Evolutionary conservation across 805 yeast genomes (phyloP).

Genomic region (Yamadazyma akitaensis): DNA sequence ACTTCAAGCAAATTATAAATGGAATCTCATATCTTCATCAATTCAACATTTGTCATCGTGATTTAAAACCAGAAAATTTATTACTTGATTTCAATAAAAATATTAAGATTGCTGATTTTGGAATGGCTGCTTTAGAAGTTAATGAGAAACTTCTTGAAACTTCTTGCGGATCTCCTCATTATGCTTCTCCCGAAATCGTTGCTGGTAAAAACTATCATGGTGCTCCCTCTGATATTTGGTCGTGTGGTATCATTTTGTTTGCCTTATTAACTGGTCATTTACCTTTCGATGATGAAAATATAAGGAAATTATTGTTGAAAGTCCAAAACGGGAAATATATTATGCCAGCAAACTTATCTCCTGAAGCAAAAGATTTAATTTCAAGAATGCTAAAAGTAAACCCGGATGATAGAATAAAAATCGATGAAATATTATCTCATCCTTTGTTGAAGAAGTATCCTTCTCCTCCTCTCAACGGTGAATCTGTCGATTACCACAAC

Average conservation of each 20-base stretch:
- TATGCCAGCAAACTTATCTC: slow-evolving; percentile 76
- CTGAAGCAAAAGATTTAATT: slow-evolving; percentile 85
- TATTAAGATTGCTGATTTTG: slow-evolving; percentile 96
- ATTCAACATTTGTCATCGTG: slow-evolving; percentile 85
- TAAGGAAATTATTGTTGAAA: slow-evolving; percentile 78
- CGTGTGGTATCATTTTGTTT: slow-evolving; percentile 92
- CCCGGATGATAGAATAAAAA: slow-evolving; percentile 75
- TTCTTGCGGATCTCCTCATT: slow-evolving; percentile 97
- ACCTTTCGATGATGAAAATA: slow-evolving; percentile 96
- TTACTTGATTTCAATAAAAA: slow-evolving; percentile 77
- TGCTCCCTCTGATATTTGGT: slow-evolving; percentile 96
- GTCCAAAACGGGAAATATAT: slow-evolving; percentile 87
- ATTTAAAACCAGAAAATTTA: slow-evolving; percentile 78
- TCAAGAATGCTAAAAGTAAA: slow-evolving; percentile 76
- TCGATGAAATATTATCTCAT: slow-evolving; percentile 72
- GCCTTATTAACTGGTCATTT: slow-evolving; percentile 92
- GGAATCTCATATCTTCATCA: slow-evolving; percentile 85
- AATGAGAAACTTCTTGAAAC: slow-evolving; percentile 82
- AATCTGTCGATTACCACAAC: slow-evolving; percentile 15
- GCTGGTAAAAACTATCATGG: slow-evolving; percentile 95
- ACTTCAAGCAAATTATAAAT: slow-evolving; percentile 80
- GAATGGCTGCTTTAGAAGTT: slow-evolving; percentile 96
- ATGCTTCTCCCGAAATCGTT: slow-evolving; percentile 97
- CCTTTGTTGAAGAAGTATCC: slow-evolving; percentile 79
- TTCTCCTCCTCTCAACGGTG: slow-evolving; percentile 21